Base-by-base conservation (phyloP, 352 stramenopile genomes). In the Chloridella minuta region DNA sequence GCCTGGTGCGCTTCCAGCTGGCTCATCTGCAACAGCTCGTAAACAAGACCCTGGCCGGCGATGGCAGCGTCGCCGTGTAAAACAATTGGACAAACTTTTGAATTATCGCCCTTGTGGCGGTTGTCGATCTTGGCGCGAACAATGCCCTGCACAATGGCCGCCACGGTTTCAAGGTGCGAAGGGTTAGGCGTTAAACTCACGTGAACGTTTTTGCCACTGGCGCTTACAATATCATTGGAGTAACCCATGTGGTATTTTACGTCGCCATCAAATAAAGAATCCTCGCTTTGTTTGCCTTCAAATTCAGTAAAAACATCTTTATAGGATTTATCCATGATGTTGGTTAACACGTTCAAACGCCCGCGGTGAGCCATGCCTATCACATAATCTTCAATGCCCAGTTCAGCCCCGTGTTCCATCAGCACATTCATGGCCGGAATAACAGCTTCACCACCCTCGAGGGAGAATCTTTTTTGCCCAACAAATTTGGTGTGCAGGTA, bases 311-410 rank as follows among this genome's bases (percentile, higher is more conserved):
- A 98, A 88, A 99, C 98, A 18, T 95, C 90, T 0, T 92, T 93
- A 89, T 98, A 92, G 4, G 95, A 95, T 87, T 97, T 97, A 80
- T 97, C 91, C 87, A 99, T 92, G 1, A 99, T 95, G 90, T 99
- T 99, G 1, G 94, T 94, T 49, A 99, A 91, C 24, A 99, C 92
- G 88, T 99, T 99, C 10, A 99, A 89, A 25, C 97, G 92, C 23
- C 96, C 96, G 86, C 96, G 92, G 90, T 99, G 97, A 21, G 96
- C 93, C 97, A 99, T 99, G 80, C 96, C 97, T 90, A 99, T 97
- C 86, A 98, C 93, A 86, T 99, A 95, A 28, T 93, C 93, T 89
- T 98, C 93, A 18, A 98, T 93, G 22, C 96, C 96, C 22, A 97
- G 89, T 83, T 97, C 93, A 86, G 91, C 96, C 0, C 94, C 95